Conservation (phyloP, 1,284 basidiomycete genomes). For the Tausonia pullulans region DNA sequence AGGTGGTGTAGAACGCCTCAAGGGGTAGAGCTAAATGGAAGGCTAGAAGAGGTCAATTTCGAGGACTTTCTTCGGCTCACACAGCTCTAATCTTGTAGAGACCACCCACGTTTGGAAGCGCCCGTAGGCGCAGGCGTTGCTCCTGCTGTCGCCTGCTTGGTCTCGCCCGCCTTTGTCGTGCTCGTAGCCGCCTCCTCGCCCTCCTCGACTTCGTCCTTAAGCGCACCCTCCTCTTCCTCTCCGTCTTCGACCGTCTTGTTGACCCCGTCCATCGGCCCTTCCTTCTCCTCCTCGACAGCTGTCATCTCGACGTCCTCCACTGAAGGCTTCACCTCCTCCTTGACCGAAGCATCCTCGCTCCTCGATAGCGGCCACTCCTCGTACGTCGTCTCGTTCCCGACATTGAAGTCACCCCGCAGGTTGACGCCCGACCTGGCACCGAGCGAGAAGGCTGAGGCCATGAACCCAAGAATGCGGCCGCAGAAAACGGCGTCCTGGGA, state of each 20-base stretch:
- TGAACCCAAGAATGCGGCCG: conserved; percentile 15
- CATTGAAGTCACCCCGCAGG: conserved; percentile 15
- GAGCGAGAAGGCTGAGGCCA: conserved; percentile 11
- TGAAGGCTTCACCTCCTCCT: neutral
- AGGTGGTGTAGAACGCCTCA: conserved; percentile 28
- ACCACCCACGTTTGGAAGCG: no score
- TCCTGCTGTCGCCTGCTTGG: neutral
- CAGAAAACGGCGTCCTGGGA: conserved; percentile 14
- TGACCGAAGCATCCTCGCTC: neutral
- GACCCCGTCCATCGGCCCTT: conserved; percentile 1
- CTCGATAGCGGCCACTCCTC: neutral
- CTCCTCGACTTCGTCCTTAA: conserved; percentile 1
- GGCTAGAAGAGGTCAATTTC: no score
- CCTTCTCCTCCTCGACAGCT: conserved; percentile 1
- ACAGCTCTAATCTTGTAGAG: no score
- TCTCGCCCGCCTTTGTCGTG: neutral
- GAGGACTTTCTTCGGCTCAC: neutral
- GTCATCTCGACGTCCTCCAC: conserved; percentile 7
- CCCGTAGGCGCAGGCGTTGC: no score
- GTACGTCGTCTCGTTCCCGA: conserved; percentile 7
- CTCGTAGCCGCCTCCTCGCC: neutral
- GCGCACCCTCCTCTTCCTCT: conserved; percentile 6
- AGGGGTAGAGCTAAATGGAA: neutral
- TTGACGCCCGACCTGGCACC: conserved; percentile 15
- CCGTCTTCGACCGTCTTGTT: neutral